Evolutionary conservation across 2,329 filamentous ascomycete genomes (phyloP).

Genomic region (Bipolaris zeicola): DNA sequence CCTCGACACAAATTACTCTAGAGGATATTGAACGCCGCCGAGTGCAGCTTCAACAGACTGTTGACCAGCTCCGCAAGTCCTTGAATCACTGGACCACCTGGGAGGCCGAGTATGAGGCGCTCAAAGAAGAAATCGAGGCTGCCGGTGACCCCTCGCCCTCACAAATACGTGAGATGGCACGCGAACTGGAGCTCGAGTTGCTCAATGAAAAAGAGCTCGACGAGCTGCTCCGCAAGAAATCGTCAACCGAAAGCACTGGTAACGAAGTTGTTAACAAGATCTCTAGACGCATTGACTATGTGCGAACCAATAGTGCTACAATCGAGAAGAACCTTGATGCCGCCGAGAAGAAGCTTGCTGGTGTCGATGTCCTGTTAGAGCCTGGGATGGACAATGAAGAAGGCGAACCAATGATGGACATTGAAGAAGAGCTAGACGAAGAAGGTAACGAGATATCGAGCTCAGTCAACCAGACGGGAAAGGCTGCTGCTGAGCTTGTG

Average conservation of each 20-base stretch:
- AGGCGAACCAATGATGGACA: slow-evolving; percentile 82
- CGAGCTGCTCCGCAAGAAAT: slow-evolving; percentile 57
- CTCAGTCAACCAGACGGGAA: slow-evolving; percentile 62
- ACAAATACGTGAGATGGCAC: slow-evolving; percentile 55
- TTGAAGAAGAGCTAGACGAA: slow-evolving; percentile 89
- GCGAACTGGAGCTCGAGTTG: slow-evolving; percentile 67
- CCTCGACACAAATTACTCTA: slow-evolving; percentile 56
- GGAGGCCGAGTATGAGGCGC: slow-evolving; percentile 87
- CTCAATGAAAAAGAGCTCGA: slow-evolving; percentile 66
- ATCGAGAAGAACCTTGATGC: slow-evolving; percentile 73
- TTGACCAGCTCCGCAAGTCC: slow-evolving; percentile 73
- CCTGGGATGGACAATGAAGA: slow-evolving; percentile 69
- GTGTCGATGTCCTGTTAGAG: slow-evolving; percentile 60
- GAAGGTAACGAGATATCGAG: slow-evolving; percentile 78
- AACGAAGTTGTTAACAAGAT: slow-evolving; percentile 71
- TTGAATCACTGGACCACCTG: slow-evolving; percentile 88
- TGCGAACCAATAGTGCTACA: slow-evolving; percentile 77
- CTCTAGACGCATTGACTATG: slow-evolving; percentile 83
- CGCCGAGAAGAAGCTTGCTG: slow-evolving; percentile 72
- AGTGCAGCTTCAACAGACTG: slow-evolving; percentile 74
- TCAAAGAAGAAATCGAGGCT: slow-evolving; percentile 78
- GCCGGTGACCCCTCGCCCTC: slow-evolving; percentile 31
- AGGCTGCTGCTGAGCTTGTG: slow-evolving; percentile 69
- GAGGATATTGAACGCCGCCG: slow-evolving; percentile 76
- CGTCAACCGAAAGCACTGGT: slow-evolving; percentile 56